Percentiles rank a stretch among this genome's conserved stretches.
Conservation (phyloP, 1,284 basidiomycete species). For the Anthracocystis walkeri region DNA sequence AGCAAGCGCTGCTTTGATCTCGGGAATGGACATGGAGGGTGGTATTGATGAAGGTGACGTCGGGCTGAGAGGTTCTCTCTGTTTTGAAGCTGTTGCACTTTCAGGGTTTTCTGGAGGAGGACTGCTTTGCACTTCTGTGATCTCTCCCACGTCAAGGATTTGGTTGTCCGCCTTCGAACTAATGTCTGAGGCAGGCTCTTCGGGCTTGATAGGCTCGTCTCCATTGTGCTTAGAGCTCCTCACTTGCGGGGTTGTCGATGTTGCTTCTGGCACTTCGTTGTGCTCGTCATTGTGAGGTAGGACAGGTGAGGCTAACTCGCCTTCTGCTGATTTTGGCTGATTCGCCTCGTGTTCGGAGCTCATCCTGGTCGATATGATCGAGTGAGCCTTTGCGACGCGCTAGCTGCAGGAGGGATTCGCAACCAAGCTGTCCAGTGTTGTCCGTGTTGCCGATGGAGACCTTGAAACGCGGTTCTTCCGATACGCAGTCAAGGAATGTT, state of each 20-base stretch:
- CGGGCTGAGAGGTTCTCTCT: conserved; percentile 9
- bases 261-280: background rate
- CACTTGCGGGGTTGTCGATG: background rate
- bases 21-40: conserved; percentile 44
- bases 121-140: background rate
- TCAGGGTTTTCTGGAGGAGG: background rate
- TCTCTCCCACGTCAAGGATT: too few species aligned
- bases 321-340: background rate
- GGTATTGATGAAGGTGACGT: conserved; percentile 20
- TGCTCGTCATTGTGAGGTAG: background rate
- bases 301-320: background rate
- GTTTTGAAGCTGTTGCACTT: background rate
- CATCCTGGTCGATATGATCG: background rate
- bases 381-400: background rate
- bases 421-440: background rate
- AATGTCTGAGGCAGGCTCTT: background rate
- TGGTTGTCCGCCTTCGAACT: background rate
- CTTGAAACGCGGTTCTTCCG: too few species aligned
- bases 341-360: conserved; percentile 3
- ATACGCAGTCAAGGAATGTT: too few species aligned
- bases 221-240: background rate
- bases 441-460: background rate
- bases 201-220: background rate
- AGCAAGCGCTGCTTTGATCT: conserved; percentile 48
- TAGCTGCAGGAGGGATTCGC: background rate